A percentile compares a stretch with the other conserved stretches of the same genome.
Evolutionary conservation across 768 basidiomycete species (phyloP).

Genomic region (Tylopilus vinaceipallidus): DNA sequence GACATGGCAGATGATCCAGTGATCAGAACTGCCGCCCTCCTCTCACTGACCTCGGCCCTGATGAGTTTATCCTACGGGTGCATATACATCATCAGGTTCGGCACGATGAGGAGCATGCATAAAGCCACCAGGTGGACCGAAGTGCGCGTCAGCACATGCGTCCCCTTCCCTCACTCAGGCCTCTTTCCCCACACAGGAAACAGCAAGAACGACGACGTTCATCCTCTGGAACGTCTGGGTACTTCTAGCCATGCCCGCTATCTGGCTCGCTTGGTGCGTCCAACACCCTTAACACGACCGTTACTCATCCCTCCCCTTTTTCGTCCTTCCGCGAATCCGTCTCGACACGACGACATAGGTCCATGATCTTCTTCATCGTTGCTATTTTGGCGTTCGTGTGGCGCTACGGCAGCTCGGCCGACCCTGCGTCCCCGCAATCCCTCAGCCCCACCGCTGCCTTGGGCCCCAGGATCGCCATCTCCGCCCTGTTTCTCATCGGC

Average conservation of each 20-base stretch:
- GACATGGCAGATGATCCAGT: slow-evolving; percentile 56
- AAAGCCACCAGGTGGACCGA: slow-evolving; percentile 73
- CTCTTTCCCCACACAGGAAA: slow-evolving; percentile 44
- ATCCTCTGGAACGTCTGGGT: slow-evolving; percentile 71
- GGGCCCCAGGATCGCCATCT: slow-evolving; percentile 54
- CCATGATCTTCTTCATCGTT: slow-evolving; percentile 63
- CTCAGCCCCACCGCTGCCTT: slow-evolving; percentile 41
- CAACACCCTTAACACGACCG: not conserved
- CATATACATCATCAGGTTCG: slow-evolving; percentile 69
- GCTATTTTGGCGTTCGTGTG: slow-evolving; percentile 67
- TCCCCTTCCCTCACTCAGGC: not conserved
- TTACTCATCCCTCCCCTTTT: not conserved
- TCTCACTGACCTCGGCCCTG: slow-evolving; percentile 64
- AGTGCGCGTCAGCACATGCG: slow-evolving; percentile 33
- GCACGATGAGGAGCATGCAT: slow-evolving; percentile 69
- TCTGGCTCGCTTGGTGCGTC: slow-evolving; percentile 68
- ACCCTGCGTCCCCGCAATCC: slow-evolving; percentile 34
- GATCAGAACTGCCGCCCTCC: slow-evolving; percentile 57
- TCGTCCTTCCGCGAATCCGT: not conserved
- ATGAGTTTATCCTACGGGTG: slow-evolving; percentile 75
- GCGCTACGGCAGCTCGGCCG: slow-evolving; percentile 52
- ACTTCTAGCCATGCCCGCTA: slow-evolving; percentile 59
- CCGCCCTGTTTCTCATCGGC: slow-evolving; percentile 54
- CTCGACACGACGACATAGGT: slow-evolving; percentile 35
- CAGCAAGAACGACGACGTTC: slow-evolving; percentile 45